These are phyloP conservation scores for Podaxis rugospora DNA, from an alignment of 768 basidiomycete genomes.

Conservation along the genomic window DNA sequence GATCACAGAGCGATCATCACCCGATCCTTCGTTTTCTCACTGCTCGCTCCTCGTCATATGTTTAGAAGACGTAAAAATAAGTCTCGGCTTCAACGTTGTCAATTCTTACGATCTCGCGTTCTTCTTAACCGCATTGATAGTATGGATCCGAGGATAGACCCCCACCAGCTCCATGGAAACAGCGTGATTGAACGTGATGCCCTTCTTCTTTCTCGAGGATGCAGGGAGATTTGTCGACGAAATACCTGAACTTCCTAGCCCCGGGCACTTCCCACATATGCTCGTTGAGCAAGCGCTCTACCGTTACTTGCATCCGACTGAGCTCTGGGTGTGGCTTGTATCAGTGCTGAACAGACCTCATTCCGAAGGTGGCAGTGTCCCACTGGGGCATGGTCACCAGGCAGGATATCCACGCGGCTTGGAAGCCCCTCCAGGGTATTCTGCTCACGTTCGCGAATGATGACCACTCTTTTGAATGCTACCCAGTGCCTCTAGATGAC, in stretches of 20 bases:
- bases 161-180: background rate
- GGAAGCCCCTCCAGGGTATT: background rate
- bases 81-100: background rate
- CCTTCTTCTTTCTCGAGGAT: background rate
- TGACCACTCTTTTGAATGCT: background rate
- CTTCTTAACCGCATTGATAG: background rate
- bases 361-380: background rate
- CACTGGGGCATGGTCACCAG: background rate
- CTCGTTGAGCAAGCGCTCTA: too few species aligned
- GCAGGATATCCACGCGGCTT: constrained; percentile 2
- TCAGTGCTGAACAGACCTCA: background rate
- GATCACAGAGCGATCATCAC: background rate
- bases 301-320: too few species aligned
- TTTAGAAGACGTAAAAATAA: background rate
- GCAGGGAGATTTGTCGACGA: background rate
- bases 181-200: background rate
- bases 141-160: constrained; percentile 9
- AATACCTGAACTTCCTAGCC: background rate
- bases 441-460: background rate
- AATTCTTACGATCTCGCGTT: background rate
- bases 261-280: too few species aligned
- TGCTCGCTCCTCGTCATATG: background rate
- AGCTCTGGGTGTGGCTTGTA: too few species aligned
- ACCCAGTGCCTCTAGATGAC: background rate
- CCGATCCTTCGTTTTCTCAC: background rate